Evolutionary conservation across 352 stramenopile genomes (phyloP).

Genomic region (Phytophthora megakarya): DNA sequence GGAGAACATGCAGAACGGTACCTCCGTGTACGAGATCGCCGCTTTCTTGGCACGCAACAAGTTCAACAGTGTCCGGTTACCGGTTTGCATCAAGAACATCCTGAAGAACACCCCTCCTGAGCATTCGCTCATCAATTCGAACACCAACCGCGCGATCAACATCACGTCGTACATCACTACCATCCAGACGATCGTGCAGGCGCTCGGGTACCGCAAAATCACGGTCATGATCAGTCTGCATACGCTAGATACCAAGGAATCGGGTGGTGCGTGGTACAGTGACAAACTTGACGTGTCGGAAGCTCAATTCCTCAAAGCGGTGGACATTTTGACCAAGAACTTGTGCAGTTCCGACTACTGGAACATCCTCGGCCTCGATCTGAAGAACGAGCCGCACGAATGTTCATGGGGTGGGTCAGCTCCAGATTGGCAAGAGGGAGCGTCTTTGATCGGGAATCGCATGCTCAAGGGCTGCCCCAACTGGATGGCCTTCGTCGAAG

Average conservation of each 20-base stretch:
- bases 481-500: slow-evolving; percentile 72
- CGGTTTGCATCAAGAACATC: slow-evolving; percentile 62
- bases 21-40: slow-evolving; percentile 69
- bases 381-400: slow-evolving; percentile 72
- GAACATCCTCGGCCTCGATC: slow-evolving; percentile 66
- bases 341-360: slow-evolving; percentile 59
- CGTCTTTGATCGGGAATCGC: slow-evolving; percentile 56
- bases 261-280: slow-evolving; percentile 64
- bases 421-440: slow-evolving; percentile 59
- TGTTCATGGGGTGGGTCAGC: slow-evolving; percentile 47
- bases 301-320: slow-evolving; percentile 52
- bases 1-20: slow-evolving; percentile 77
- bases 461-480: slow-evolving; percentile 65
- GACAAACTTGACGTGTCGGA: slow-evolving; percentile 49
- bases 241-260: slow-evolving; percentile 48
- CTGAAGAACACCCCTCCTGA: slow-evolving; percentile 45
- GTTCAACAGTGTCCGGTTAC: slow-evolving; percentile 65
- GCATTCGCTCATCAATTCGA: slow-evolving; percentile 54
- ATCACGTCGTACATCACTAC: slow-evolving; percentile 62
- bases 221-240: slow-evolving; percentile 72
- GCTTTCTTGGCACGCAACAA: slow-evolving; percentile 68
- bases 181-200: slow-evolving; percentile 53
- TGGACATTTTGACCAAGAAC: slow-evolving; percentile 63
- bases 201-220: slow-evolving; percentile 62
- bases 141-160: slow-evolving; percentile 68